Base-by-base conservation (phyloP, 2,329 filamentous ascomycete species). In the Trichoderma aggressivum region DNA sequence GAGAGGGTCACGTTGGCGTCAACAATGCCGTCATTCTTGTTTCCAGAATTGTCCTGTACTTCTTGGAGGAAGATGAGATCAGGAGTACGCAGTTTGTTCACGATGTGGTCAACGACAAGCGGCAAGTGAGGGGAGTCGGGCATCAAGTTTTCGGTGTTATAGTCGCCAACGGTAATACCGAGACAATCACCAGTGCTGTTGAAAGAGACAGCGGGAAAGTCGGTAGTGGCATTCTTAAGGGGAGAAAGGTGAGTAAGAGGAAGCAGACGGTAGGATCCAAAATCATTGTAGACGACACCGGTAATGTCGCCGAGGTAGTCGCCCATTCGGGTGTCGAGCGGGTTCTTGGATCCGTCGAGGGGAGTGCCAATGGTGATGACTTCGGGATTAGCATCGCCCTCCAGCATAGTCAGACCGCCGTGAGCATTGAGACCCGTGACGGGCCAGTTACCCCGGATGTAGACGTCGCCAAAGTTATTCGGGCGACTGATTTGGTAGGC, bases 41-140 rank as follows among this genome's bases (percentile, higher is more conserved):
- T 79, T 16, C 91, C 91, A 53, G 84, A 86, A 82, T 90, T 84
- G 77, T 93, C 91, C 79, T 92, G 91, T 59, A 93, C 82, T 79
- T 93, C 91, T 78, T 93, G 91, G 3, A 93, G 76, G 77, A 92
- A 91, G 71, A 93, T 76, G 6, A 93, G 78, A 76, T 91, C 89
- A 0, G 91, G 91, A 0, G 85, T 86, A 71, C 84, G 85, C 73
- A 93, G 81, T 79, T 89, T 89, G 74, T 87, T 81, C 66, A 89
- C 88, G 73, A 93, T 91, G 75, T 93, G 89, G 10, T 83, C 80
- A 2, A 90, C 88, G n/a, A 92, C 84, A 14, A 79, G 80, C n/a
- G 84, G 80, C 28, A 92, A 81, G 73, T 89, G 86, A 2, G 83
- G 74, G 0, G 87, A 88, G 39, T 81, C 83, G 0, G 90, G 87